These are phyloP conservation scores for Pleurotus platypus DNA, from an alignment of 768 basidiomycete species.

Conservation along the genomic window DNA sequence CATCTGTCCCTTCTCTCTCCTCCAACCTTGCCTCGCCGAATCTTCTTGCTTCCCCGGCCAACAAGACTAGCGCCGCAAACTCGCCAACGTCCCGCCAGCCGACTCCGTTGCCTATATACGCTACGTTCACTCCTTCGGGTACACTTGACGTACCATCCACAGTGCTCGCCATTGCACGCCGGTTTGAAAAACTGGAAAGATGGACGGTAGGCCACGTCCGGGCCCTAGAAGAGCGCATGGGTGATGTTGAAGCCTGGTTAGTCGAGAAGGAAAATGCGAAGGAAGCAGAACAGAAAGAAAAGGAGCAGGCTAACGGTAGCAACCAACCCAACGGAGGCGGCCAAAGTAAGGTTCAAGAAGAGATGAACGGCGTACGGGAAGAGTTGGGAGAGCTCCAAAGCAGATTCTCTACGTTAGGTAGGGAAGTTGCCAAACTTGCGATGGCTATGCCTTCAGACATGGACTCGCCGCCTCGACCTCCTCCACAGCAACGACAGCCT, in stretches of 20 bases:
- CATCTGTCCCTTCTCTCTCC: slow-evolving; percentile 35
- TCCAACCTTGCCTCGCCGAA: slow-evolving; percentile 53
- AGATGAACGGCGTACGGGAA: slow-evolving; percentile 56
- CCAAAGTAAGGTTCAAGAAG: slow-evolving; percentile 26
- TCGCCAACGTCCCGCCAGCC: slow-evolving; percentile 2
- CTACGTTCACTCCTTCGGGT: slow-evolving; percentile 70
- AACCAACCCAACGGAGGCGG: slow-evolving; percentile 11
- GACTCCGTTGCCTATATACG: slow-evolving; percentile 54
- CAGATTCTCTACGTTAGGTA: slow-evolving; percentile 68
- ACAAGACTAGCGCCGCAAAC: slow-evolving; percentile 1
- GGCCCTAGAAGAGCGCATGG: slow-evolving; percentile 88
- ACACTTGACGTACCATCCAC: slow-evolving; percentile 74
- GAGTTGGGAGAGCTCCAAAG: slow-evolving; percentile 73
- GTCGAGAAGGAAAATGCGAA: slow-evolving; percentile 80
- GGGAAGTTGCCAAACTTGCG: slow-evolving; percentile 75
- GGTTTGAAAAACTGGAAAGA: slow-evolving; percentile 87
- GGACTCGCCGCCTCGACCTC: slow-evolving; percentile 24
- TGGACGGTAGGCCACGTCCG: slow-evolving; percentile 89
- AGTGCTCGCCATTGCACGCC: slow-evolving; percentile 66
- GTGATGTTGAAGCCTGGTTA: slow-evolving; percentile 86
- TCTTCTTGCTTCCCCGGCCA: background rate
- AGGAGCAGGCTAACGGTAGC: slow-evolving; percentile 8
- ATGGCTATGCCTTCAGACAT: slow-evolving; percentile 34
- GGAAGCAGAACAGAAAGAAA: slow-evolving; percentile 27
- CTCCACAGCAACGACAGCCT: slow-evolving; percentile 6